A percentile compares a stretch with the other conserved stretches of the same genome.
Evolutionary conservation across 2,329 filamentous ascomycete genomes (phyloP).

Genomic region (Apiospora rasikravindrae): DNA sequence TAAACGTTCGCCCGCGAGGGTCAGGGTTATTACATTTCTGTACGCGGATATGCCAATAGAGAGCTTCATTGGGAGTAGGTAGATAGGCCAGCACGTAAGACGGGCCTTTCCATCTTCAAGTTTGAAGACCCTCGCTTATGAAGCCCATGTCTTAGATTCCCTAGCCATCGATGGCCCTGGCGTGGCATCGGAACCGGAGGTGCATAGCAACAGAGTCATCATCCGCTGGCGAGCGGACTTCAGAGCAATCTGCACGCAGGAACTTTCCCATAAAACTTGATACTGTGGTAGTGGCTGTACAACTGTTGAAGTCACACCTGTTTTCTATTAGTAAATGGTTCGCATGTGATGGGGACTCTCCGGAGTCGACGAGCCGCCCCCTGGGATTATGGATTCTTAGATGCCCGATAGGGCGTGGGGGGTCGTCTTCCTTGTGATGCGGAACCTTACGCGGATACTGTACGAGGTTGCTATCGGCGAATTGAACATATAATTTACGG

Average conservation of each 20-base stretch:
- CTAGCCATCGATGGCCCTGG: neutral
- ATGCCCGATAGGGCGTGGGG: neutral
- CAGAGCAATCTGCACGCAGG: neutral
- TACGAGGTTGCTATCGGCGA: neutral
- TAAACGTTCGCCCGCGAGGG: neutral
- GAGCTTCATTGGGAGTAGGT: neutral
- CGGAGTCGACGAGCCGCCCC: neutral
- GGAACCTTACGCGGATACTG: neutral
- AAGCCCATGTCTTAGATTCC: neutral
- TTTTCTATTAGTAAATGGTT: neutral
- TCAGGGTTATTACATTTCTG: neutral
- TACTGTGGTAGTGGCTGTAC: neutral
- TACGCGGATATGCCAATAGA: neutral
- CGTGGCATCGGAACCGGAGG: neutral
- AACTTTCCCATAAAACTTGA: neutral
- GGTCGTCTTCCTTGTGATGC: neutral
- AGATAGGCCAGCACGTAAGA: conserved; percentile 2
- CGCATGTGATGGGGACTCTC: neutral
- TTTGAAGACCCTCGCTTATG: neutral
- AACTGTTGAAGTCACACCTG: neutral
- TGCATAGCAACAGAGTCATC: neutral
- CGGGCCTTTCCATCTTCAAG: neutral
- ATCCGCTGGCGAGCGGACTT: neutral
- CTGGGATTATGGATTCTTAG: neutral
- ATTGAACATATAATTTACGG: neutral